Conservation (phyloP, 2,329 filamentous ascomycete species). For the Fusarium guadeloupense region DNA sequence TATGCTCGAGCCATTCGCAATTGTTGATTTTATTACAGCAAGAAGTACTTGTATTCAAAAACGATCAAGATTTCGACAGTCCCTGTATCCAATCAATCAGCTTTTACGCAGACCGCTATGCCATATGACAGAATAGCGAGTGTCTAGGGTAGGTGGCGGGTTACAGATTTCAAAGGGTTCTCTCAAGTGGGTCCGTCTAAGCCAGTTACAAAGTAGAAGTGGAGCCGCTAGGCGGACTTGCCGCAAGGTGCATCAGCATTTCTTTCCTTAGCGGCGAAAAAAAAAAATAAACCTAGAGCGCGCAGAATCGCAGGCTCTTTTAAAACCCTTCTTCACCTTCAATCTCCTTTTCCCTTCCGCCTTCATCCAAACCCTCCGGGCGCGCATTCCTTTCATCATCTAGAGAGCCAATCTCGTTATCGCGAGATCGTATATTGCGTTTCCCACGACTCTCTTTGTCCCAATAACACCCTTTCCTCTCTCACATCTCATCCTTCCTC, state of each 20-base stretch:
- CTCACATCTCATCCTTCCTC: slow-evolving; percentile 29
- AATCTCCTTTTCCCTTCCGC: slow-evolving; percentile 32
- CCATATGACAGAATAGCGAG: too few relatives aligned
- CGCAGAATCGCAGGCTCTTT: slow-evolving; percentile 32
- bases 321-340: slow-evolving; percentile 40
- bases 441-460: slow-evolving; percentile 35
- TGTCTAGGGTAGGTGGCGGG: slow-evolving; percentile 26
- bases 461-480: slow-evolving; percentile 16
- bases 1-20: too few relatives aligned
- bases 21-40: too few relatives aligned
- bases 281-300: slow-evolving; percentile 41
- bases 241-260: slow-evolving; percentile 37
- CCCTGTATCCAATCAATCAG: too few relatives aligned
- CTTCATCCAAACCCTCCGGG: slow-evolving; percentile 43
- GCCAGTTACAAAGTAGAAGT: neutral
- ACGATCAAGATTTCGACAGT: too few relatives aligned
- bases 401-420: slow-evolving; percentile 35
- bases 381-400: slow-evolving; percentile 44
- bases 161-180: slow-evolving; percentile 14
- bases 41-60: too few relatives aligned
- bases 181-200: neutral
- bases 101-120: too few relatives aligned
- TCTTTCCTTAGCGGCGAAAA: slow-evolving; percentile 43
- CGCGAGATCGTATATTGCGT: slow-evolving; percentile 32
- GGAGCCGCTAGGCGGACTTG: slow-evolving; percentile 31